These are phyloP conservation scores for Cyclospora cayetanensis DNA, from an alignment of 169 alveolate genomes.

Conservation along the genomic window DNA sequence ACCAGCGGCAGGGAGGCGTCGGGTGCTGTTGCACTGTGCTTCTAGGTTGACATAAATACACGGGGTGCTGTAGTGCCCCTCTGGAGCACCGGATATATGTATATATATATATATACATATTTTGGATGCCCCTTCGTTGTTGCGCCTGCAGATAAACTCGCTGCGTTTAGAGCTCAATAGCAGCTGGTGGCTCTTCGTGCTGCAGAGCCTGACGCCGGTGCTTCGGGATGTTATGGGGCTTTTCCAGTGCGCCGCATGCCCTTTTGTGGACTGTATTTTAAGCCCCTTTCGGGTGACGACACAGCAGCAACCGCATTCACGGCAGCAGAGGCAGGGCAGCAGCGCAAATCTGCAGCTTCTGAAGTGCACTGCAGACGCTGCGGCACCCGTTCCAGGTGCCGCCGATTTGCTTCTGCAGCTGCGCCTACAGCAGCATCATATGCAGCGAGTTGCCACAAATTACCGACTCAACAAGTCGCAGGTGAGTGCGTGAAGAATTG, in stretches of 20 bases:
- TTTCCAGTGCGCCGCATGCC: background rate
- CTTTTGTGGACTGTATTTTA: background rate
- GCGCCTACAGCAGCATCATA: background rate
- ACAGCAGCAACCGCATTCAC: background rate
- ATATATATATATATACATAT: background rate
- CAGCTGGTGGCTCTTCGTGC: slow-evolving; percentile 1
- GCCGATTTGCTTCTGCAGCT: background rate
- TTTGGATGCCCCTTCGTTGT: background rate
- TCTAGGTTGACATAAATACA: too few species aligned
- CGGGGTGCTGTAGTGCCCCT: background rate
- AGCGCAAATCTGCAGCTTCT: background rate
- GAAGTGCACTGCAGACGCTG: background rate
- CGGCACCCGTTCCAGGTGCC: background rate
- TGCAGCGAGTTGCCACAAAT: background rate
- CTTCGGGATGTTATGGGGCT: slow-evolving; percentile 11
- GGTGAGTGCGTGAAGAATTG: too few species aligned
- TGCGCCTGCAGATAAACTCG: background rate
- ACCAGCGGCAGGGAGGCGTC: too few species aligned
- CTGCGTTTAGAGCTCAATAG: background rate
- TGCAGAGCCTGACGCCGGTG: background rate
- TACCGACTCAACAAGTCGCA: background rate
- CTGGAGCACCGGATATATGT: background rate
- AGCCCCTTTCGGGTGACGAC: background rate
- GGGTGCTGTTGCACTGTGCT: too few species aligned
- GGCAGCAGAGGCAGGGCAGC: background rate